These are phyloP conservation scores for Candida bentonensis DNA, from an alignment of 805 yeast species.

Conservation along the genomic window DNA sequence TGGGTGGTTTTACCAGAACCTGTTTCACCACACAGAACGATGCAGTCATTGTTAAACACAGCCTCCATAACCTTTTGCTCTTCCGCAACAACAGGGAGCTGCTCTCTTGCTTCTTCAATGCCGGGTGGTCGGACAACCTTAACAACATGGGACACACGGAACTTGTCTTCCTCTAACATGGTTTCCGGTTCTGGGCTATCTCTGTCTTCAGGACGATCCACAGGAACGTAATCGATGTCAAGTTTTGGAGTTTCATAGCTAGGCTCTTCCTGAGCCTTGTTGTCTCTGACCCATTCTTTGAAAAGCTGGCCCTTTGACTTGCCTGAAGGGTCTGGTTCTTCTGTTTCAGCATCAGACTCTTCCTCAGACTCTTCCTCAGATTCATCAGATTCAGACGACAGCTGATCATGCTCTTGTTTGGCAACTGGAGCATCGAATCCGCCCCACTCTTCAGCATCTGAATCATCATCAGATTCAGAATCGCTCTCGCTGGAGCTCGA, in stretches of 20 bases:
- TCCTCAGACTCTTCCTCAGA: slow-evolving; percentile 9
- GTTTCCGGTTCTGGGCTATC: slow-evolving; percentile 27
- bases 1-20: slow-evolving; percentile 99
- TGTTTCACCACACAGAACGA: slow-evolving; percentile 91
- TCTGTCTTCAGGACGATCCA: slow-evolving; percentile 5
- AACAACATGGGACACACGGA: slow-evolving; percentile 54
- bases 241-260: slow-evolving; percentile 38
- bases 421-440: slow-evolving; percentile 6
- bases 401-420: slow-evolving; percentile 17
- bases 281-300: slow-evolving; percentile 78
- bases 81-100: slow-evolving; percentile 78
- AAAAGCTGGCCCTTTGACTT: slow-evolving; percentile 46
- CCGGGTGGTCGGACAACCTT: slow-evolving; percentile 50
- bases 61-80: slow-evolving; percentile 95
- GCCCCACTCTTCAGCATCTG: slow-evolving; percentile 2
- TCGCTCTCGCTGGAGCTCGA: slow-evolving; percentile 14
- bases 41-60: slow-evolving; percentile 77
- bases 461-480: slow-evolving; percentile 11
- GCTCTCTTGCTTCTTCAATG: slow-evolving; percentile 52
- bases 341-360: slow-evolving; percentile 17
- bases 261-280: slow-evolving; percentile 51
- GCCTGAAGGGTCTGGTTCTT: slow-evolving; percentile 25
- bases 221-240: slow-evolving; percentile 41
- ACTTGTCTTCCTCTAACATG: slow-evolving; percentile 39
- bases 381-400: slow-evolving; percentile 15